Conservation (phyloP, 805 yeast species). For the Crinitomyces ghanaensis region DNA sequence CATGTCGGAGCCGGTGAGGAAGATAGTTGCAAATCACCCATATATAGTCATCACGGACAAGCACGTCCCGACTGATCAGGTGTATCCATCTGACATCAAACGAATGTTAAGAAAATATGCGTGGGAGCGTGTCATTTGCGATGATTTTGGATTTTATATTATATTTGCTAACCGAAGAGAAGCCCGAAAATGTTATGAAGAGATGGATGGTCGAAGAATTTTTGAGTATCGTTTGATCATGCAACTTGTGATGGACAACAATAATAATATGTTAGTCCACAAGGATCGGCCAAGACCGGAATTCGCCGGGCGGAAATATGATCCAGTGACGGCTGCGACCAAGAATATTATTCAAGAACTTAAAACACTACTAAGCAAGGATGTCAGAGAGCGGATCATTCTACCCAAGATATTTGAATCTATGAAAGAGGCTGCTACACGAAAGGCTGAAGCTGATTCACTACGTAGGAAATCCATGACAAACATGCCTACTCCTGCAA, state of each 20-base stretch:
- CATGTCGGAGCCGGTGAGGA: constrained; percentile 1
- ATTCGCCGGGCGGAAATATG: constrained; percentile 1
- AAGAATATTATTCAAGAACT: constrained; percentile 51
- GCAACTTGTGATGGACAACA: constrained; percentile 34
- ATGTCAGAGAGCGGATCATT: constrained; percentile 59
- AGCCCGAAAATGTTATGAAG: constrained; percentile 46
- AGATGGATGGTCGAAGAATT: constrained; percentile 47
- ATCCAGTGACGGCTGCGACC: constrained; percentile 47
- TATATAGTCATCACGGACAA: constrained; percentile 18
- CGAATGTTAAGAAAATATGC: constrained; percentile 45
- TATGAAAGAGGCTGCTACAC: constrained; percentile 35
- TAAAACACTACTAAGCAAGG: constrained; percentile 50
- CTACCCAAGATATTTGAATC: constrained; percentile 57
- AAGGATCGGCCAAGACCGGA: constrained; percentile 3
- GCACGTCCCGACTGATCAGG: constrained; percentile 24
- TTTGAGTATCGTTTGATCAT: constrained; percentile 40
- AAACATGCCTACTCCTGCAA: background rate
- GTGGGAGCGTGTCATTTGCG: constrained; percentile 56
- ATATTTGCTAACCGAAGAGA: constrained; percentile 52
- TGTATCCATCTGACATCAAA: constrained; percentile 48
- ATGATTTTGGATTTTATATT: constrained; percentile 54
- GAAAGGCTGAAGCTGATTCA: background rate
- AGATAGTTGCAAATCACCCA: constrained; percentile 11
- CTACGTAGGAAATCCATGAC: no score
- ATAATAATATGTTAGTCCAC: constrained; percentile 11